Base-by-base conservation (phyloP, 805 yeast species). In the Nakazawaea siamensis region DNA sequence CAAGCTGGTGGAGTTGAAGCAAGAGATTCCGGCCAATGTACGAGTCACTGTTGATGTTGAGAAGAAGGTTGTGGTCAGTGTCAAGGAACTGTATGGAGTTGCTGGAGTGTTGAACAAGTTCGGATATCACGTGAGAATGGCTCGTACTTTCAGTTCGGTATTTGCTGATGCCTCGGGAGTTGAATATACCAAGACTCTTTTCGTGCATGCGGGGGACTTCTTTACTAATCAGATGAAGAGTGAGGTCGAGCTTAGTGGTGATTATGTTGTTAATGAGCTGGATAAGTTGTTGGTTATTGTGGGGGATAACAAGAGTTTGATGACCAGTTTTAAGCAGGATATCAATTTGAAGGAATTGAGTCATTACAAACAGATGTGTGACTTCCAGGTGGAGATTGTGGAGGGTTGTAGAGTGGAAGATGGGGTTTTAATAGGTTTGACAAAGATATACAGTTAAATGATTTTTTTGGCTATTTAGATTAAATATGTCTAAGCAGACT, bases 11-110 rank as follows among this genome's bases (percentile, higher is more conserved):
- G 79, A 79, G 50, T 55, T 55, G 6, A 56, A 55, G 14, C 72
- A 70, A 43, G 76, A 76, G 38, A 77, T 84, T 3, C 95, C 95
- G 3, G 69, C 74, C 0, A 76, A 82, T 46, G 85, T 80, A 12
- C 64, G 94, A 44, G 95, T 88, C 8, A 84, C 94, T 0, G 84
- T 88, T 2, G 85, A 88, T 48, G 43, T 76, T 8, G 61, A 72
- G 29, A 70, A 69, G 9, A 68, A 66, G 33, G 69, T 67, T 35
- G 72, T 85, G 10, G 92, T 84, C 0, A 72, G 85, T 1, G 85
- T 92, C 6, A 45, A 60, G 9, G 76, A 70, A 32, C 94, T 92
- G 0, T 82, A 84, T 45, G 83, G 80, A 2, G 57, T 60, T 24
- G 57, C 63, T 10, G 87, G 88, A 1, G 70, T 73, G 14, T 68